These are phyloP conservation scores for Anacardium occidentale DNA, from an alignment of 345 rosid species.

Conservation along the genomic window DNA sequence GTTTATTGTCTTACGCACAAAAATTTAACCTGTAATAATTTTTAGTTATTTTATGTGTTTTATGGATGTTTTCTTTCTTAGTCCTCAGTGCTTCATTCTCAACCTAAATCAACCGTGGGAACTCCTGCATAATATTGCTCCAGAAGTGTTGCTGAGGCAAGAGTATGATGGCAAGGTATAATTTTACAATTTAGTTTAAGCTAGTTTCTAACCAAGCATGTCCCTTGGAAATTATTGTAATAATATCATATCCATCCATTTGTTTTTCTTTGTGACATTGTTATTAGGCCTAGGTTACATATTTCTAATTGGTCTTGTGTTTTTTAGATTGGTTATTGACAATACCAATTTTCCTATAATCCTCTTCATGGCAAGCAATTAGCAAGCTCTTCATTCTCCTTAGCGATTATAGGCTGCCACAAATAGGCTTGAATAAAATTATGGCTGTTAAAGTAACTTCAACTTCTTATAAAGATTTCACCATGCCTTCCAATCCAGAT, in stretches of 20 bases:
- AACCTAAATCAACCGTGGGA: slow-evolving; percentile 97
- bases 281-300: not conserved
- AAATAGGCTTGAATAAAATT: no score
- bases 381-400: not conserved
- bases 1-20: not conserved
- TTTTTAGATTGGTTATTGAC: not conserved
- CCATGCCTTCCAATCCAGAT: not conserved
- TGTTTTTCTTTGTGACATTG: not conserved
- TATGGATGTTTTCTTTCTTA: slow-evolving; percentile 27
- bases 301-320: not conserved
- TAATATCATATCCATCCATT: not conserved
- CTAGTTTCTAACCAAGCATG: not conserved
- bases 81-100: slow-evolving; percentile 94
- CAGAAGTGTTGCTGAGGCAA: slow-evolving; percentile 79
- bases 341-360: not conserved
- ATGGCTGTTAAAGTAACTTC: not conserved
- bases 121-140: slow-evolving; percentile 98
- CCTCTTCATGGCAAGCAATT: not conserved
- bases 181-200: slow-evolving; percentile 2
- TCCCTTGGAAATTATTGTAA: not conserved
- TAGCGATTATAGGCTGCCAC: no score
- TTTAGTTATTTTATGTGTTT: slow-evolving; percentile 3
- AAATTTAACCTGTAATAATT: not conserved
- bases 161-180: slow-evolving; percentile 96
- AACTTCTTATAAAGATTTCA: not conserved